Evolutionary conservation across 495 filamentous ascomycete genomes (phyloP), one percentile per base, ranked within the genome.

Genomic region (Endocarpon pusillum): DNA sequence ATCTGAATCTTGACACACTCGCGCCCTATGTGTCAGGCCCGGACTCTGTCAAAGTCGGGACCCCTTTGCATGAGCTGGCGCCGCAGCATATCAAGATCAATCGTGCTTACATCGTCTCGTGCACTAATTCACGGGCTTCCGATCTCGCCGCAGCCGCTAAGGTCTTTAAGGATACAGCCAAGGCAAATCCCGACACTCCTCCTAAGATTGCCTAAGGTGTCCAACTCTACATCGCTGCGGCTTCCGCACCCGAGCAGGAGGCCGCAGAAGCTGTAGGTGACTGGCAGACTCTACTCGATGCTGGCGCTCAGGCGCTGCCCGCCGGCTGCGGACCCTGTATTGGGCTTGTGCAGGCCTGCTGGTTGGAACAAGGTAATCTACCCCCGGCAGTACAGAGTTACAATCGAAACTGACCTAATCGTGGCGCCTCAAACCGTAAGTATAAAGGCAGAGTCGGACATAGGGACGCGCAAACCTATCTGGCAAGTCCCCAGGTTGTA

Each of bases 401-500:
- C 66, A n/a, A n/a, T 94, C 0, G 78, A 94, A 45, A 67, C 73
- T 7, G 81, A 80, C 2, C 81, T 94, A 56, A 74, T 89, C 19
- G 86, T 46, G 76, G 68, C 40, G 81, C 82, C 0, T 76, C 68
- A 33, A 94, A 94, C 60, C 73, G 87, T 12, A 94, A 93, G 53
- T 94, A 91, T 64, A 86, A 89, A 55, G 86, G 83, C 0, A 71
- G 87, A 15, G 93, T 94, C 85, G 86, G 87, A 3, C 18, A 11
- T 12, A 73, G 64, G 5, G 73, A 84, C 3, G 82, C 84, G 0
- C 77, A 82, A 41, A 82, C 85, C 0, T 96, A 96, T 51, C 73
- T 97, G 2, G 81, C 75, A 6, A 84, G 75, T 40, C 87, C 89
- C 3, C 85, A 94, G 41, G 78, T 94, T 10, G 87, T 96, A 2